Percentiles rank a stretch among this genome's conserved stretches.
These are phyloP conservation scores for Camellia lanceoleosa DNA, from an alignment of 148 eudicot genomes.

Conservation along the genomic window DNA sequence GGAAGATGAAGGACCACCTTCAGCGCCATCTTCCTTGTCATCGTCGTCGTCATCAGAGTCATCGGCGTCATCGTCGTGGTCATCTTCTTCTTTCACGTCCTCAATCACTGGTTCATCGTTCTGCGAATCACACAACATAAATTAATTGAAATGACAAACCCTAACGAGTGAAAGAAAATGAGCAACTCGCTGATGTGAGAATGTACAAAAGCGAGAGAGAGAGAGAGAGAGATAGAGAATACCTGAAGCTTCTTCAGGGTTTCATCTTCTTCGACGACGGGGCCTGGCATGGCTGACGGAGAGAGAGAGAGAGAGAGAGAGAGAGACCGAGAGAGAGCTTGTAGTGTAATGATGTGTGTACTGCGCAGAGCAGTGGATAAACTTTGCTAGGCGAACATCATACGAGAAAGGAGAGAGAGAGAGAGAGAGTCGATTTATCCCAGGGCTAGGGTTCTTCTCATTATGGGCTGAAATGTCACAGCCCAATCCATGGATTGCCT, in stretches of 20 bases:
- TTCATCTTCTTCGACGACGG: constrained; percentile 50
- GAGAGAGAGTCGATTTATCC: not conserved
- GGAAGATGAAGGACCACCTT: constrained; percentile 21
- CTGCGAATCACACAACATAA: not conserved
- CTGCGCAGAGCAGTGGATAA: not conserved
- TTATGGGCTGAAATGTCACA: not conserved
- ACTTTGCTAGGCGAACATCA: not conserved
- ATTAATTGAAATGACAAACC: no score
- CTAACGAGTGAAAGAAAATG: not conserved
- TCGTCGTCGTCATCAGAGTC: constrained; percentile 47
- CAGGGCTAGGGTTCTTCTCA: not conserved
- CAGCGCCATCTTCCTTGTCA: constrained; percentile 43
- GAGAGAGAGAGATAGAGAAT: no score
- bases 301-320: not conserved
- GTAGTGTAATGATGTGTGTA: not conserved
- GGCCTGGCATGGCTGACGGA: constrained; percentile 48
- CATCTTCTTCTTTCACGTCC: constrained; percentile 43
- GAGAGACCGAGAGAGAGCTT: not conserved
- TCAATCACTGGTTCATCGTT: constrained; percentile 34
- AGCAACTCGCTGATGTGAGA: not conserved
- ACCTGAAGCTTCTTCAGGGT: constrained; percentile 28
- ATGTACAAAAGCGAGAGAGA: not conserved
- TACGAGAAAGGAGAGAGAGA: not conserved
- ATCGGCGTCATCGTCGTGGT: constrained; percentile 22
- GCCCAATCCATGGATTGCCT: not conserved